Evolutionary conservation across 331 rosid species (phyloP).

Genomic region (Erythrophleum ivorense): DNA sequence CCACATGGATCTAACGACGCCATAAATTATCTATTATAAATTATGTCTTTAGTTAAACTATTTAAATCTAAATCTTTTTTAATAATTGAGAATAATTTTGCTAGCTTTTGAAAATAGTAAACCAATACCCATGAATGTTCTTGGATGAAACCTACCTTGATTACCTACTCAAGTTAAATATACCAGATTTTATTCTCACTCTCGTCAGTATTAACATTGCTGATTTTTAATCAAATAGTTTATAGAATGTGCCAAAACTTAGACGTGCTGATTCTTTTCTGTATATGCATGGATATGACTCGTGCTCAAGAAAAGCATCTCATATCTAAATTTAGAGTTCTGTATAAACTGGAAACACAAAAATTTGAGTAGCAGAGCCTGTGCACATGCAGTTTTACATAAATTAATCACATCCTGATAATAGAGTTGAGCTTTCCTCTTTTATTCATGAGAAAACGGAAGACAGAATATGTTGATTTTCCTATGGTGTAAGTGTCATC

Average conservation of each 20-base stretch:
- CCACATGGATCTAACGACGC: too few species aligned
- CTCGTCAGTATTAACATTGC: slow-evolving; percentile 7
- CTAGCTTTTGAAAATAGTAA: background rate
- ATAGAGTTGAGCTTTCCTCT: slow-evolving; percentile 12
- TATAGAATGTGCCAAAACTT: background rate
- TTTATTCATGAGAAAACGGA: slow-evolving; percentile 17
- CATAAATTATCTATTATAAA: too few species aligned
- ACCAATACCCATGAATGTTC: background rate
- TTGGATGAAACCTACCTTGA: background rate
- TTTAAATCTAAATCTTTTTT: background rate
- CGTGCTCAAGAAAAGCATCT: slow-evolving; percentile 8
- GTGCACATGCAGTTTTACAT: background rate
- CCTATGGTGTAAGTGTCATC: slow-evolving; percentile 3
- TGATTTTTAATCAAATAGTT: slow-evolving; percentile 4
- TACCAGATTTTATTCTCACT: slow-evolving; percentile 13
- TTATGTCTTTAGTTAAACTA: too few species aligned
- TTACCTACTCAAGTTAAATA: background rate
- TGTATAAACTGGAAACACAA: background rate
- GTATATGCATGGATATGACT: background rate
- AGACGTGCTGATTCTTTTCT: slow-evolving; percentile 15
- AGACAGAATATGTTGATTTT: slow-evolving; percentile 25
- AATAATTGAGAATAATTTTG: background rate
- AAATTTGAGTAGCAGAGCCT: slow-evolving; percentile 16
- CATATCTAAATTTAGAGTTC: slow-evolving; percentile 11
- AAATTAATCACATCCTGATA: slow-evolving; percentile 1